Base-by-base conservation (phyloP, 192 early-diverging fungal genomes). In the Linnemannia elongata region DNA sequence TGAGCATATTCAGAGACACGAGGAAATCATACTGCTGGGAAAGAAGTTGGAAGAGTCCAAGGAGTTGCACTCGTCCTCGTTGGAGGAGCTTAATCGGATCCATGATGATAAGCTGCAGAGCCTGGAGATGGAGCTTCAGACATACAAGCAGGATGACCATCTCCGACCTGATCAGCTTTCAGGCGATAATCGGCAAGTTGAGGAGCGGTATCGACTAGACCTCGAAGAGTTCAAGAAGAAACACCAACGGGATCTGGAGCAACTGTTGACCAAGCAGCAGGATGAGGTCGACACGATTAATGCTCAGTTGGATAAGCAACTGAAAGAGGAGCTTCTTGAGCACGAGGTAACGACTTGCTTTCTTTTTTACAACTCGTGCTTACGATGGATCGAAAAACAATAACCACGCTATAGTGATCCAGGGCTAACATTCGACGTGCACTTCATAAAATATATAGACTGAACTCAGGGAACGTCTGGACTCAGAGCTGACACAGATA, bases 21-120 rank as follows among this genome's bases (percentile, higher is more conserved):
- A 77, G 10, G 76, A 77, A 8, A 45, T 76, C 4, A 18, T 54
- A 6, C 15, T 18, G 17, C 69, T 83, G 4, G 74, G 75, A 17
- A 52, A 77, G 38, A 83, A 83, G 74, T 41, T 82, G 5, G 74
- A 76, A 5, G 82, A 83, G 0, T 41, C 77, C 1, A 44, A 45
- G 55, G 77, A 60, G 5, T 30, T 87, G 36, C 80, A 87, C 27
- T 49, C 85, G 5, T 36, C 79, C 3, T 75, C 73, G 0, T 74
- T 87, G 39, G 79, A 87, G 8, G 76, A 87, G 30, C 76, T 87
- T 20, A 81, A 81, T 60, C 71, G 85, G 27, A 78, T 81, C 15
- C 87, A 88, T 69, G 87, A 83, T 22, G 81, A 88, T 10, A 76
- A 75, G 15, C 45, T 89, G 15, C 77, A 82, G 38, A 44, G 75